These are phyloP conservation scores for Clavispora phyllophila DNA, from an alignment of 805 yeast species.

Conservation along the genomic window DNA sequence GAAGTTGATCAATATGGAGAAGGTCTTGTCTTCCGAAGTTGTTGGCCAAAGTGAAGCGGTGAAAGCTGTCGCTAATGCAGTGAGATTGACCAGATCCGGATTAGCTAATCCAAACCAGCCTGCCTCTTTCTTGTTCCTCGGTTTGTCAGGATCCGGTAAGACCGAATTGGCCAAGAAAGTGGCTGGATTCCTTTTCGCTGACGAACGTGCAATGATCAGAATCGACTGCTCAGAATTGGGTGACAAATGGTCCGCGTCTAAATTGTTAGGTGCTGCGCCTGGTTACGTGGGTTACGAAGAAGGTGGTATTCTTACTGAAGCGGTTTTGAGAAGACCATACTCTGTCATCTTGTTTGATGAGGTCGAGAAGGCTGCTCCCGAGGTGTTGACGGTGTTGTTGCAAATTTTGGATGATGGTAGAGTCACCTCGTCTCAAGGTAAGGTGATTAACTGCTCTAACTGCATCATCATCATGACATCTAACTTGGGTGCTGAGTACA, in stretches of 20 bases:
- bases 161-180: conserved; percentile 96
- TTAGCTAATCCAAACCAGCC: conserved; percentile 96
- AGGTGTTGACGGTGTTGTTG: conserved; percentile 83
- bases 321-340: conserved; percentile 85
- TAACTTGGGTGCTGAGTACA: conserved; percentile 90
- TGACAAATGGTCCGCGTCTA: conserved; percentile 94
- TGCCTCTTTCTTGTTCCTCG: conserved; percentile 89
- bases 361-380: conserved; percentile 98
- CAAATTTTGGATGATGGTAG: conserved; percentile 97
- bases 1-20: conserved; percentile 93
- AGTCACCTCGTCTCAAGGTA: conserved; percentile 91
- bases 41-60: conserved; percentile 97
- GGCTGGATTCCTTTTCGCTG: conserved; percentile 93
- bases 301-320: conserved; percentile 95
- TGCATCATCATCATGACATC: conserved; percentile 94
- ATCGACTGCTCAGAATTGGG: conserved; percentile 95
- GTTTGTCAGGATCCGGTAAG: conserved; percentile 96
- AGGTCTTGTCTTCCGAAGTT: conserved; percentile 71
- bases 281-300: conserved; percentile 95
- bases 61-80: conserved; percentile 92
- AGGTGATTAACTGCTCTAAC: conserved; percentile 88
- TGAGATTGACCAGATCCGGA: conserved; percentile 89
- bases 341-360: conserved; percentile 96
- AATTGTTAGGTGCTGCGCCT: conserved; percentile 94
- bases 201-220: conserved; percentile 94